phyloP scores from a whole-genome alignment of 2,329 filamentous ascomycete genomes.

The Paecilomyces niveus region DNA sequence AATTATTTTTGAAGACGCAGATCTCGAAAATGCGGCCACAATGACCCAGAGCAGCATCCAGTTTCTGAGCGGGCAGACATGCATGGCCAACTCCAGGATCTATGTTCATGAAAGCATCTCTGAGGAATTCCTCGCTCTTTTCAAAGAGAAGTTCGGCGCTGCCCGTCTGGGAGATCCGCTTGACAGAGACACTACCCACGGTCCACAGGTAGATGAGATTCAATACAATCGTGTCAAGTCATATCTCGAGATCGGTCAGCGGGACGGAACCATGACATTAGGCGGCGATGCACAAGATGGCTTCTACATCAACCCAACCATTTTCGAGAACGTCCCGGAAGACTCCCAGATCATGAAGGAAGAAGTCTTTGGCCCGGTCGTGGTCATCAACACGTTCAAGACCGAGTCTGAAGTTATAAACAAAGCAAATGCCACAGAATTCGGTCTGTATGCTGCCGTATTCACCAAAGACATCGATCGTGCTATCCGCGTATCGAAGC shows the following conservation, averaged over 20 bases:
- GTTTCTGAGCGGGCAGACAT: constrained; percentile 52
- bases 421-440: constrained; percentile 44
- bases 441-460: constrained; percentile 22
- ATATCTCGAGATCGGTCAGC: constrained; percentile 60
- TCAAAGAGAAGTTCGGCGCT: constrained; percentile 64
- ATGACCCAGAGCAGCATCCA: constrained; percentile 43
- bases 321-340: constrained; percentile 65
- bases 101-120: constrained; percentile 81
- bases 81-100: constrained; percentile 58
- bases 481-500: constrained; percentile 17
- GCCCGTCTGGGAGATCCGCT: constrained; percentile 79
- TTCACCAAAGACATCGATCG: constrained; percentile 24
- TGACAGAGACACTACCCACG: constrained; percentile 69
- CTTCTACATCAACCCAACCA: constrained; percentile 84
- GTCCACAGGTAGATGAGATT: constrained; percentile 72
- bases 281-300: constrained; percentile 67
- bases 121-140: constrained; percentile 70
- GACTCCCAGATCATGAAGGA: constrained; percentile 24
- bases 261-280: constrained; percentile 56
- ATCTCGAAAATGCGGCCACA: constrained; percentile 41
- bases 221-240: constrained; percentile 82
- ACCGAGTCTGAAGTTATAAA: constrained; percentile 50
- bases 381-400: constrained; percentile 32
- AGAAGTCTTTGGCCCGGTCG: constrained; percentile 40
- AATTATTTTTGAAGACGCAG: constrained; percentile 30